phyloP scores from a whole-genome alignment of 495 filamentous ascomycete species.

The Hyaloscypha variabilis region DNA sequence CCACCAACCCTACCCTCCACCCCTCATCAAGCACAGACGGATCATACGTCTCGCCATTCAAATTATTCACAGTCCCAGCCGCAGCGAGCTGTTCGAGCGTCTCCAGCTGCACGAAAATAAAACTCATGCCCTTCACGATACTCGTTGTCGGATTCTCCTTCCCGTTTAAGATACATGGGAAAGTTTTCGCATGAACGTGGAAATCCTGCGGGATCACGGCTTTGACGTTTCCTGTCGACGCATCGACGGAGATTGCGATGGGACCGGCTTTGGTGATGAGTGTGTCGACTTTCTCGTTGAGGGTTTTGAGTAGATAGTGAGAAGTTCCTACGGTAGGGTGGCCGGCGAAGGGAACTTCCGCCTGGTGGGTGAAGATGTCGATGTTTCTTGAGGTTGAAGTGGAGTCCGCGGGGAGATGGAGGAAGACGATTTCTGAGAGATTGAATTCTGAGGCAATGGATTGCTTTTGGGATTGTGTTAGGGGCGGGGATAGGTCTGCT shows the following conservation, averaged over 20 bases:
- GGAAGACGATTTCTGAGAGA: conserved; percentile 80
- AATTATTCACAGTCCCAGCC: conserved; percentile 34
- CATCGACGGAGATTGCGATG: conserved; percentile 48
- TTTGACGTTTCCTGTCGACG: conserved; percentile 40
- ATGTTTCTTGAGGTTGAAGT: conserved; percentile 44
- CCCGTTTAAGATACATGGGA: conserved; percentile 32
- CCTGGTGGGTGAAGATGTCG: conserved; percentile 69
- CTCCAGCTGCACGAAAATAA: conserved; percentile 56
- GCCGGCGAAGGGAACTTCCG: conserved; percentile 74
- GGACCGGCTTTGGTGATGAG: conserved; percentile 64
- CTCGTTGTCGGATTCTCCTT: conserved; percentile 55
- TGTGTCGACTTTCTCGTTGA: conserved; percentile 33
- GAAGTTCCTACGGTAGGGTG: conserved; percentile 78
- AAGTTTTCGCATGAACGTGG: conserved; percentile 55
- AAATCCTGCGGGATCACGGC: conserved; percentile 68
- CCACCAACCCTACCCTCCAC: conserved; percentile 56
- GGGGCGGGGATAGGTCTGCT: conserved; percentile 7
- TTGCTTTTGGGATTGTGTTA: conserved; percentile 58
- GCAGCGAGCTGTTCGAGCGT: conserved; percentile 44
- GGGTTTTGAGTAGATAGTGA: conserved; percentile 47
- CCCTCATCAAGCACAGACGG: conserved; percentile 51
- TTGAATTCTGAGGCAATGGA: conserved; percentile 79
- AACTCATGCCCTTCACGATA: conserved; percentile 72
- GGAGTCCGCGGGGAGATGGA: conserved; percentile 49
- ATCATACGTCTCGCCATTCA: conserved; percentile 16